phyloP scores from a whole-genome alignment of 208 protist species.

The Herpetomonas tarakana region DNA sequence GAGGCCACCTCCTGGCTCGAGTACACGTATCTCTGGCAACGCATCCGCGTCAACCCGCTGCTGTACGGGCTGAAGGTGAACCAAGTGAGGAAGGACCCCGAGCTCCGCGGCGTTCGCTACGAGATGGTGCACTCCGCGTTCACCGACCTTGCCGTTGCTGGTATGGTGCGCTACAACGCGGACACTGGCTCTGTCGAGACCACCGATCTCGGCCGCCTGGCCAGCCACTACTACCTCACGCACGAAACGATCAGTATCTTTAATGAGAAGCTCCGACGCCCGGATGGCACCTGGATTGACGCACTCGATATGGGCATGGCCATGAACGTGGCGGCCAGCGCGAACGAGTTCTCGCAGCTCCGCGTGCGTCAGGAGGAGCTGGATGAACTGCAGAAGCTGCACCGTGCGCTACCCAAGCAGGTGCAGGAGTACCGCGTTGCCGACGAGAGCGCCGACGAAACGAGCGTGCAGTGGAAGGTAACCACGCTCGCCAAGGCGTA shows the following conservation, averaged over 20 bases:
- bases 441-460: slow-evolving; percentile 85
- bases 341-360: slow-evolving; percentile 97
- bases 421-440: slow-evolving; percentile 64
- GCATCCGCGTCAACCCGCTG: slow-evolving; percentile 96
- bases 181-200: slow-evolving; percentile 94
- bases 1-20: slow-evolving; percentile 96
- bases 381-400: slow-evolving; percentile 91
- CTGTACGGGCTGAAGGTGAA: slow-evolving; percentile 95
- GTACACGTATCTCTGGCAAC: slow-evolving; percentile 98
- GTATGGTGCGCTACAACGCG: slow-evolving; percentile 97
- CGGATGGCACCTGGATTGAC: slow-evolving; percentile 85
- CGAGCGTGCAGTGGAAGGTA: slow-evolving; percentile 92
- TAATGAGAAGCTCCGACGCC: slow-evolving; percentile 88
- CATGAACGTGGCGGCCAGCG: slow-evolving; percentile 89
- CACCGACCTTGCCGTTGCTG: slow-evolving; percentile 89
- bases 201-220: slow-evolving; percentile 96
- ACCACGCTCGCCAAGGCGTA: slow-evolving; percentile 97
- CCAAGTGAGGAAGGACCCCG: slow-evolving; percentile 90
- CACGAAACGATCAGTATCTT: slow-evolving; percentile 95
- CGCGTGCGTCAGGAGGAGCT: slow-evolving; percentile 95
- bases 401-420: slow-evolving; percentile 47
- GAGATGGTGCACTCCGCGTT: slow-evolving; percentile 97
- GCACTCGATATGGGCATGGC: slow-evolving; percentile 90
- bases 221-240: slow-evolving; percentile 98
- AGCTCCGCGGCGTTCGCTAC: slow-evolving; percentile 83